Evolutionary conservation across 1,139 yeast species (phyloP).

Genomic region (Lodderomyces beijingensis): DNA sequence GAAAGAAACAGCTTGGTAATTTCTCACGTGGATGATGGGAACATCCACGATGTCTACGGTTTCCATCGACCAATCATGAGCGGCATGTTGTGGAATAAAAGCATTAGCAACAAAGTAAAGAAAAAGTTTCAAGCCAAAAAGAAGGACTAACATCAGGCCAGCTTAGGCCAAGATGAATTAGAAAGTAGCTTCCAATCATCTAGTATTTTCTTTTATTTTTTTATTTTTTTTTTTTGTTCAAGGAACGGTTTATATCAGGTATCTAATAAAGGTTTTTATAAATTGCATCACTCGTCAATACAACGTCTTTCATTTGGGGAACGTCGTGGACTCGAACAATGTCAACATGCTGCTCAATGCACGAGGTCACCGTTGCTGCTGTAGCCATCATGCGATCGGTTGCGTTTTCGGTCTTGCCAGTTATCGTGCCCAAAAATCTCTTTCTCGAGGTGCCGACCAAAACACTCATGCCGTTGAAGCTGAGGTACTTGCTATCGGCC

Average conservation of each 20-base stretch:
- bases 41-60: conserved; percentile 46
- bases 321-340: conserved; percentile 91
- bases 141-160: not conserved
- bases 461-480: conserved; percentile 56
- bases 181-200: not conserved
- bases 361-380: conserved; percentile 68
- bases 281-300: conserved; percentile 72
- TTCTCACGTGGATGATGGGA: conserved; percentile 15
- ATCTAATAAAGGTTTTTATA: conserved; percentile 35
- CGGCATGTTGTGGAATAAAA: conserved; percentile 55
- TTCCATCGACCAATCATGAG: conserved; percentile 51
- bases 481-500: conserved; percentile 20
- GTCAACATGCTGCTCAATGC: conserved; percentile 71
- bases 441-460: conserved; percentile 87
- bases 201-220: not conserved
- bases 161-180: not conserved
- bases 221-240: conserved; percentile 1
- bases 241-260: not conserved
- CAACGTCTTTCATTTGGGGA: conserved; percentile 58
- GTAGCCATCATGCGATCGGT: conserved; percentile 70
- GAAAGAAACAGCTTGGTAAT: conserved; percentile 32
- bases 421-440: conserved; percentile 73
- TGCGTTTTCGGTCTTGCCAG: conserved; percentile 42
- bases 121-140: conserved; percentile 24
- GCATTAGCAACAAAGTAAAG: conserved; percentile 48